Evolutionary conservation across 768 basidiomycete species (phyloP).

Genomic region (Mycena latifolia): DNA sequence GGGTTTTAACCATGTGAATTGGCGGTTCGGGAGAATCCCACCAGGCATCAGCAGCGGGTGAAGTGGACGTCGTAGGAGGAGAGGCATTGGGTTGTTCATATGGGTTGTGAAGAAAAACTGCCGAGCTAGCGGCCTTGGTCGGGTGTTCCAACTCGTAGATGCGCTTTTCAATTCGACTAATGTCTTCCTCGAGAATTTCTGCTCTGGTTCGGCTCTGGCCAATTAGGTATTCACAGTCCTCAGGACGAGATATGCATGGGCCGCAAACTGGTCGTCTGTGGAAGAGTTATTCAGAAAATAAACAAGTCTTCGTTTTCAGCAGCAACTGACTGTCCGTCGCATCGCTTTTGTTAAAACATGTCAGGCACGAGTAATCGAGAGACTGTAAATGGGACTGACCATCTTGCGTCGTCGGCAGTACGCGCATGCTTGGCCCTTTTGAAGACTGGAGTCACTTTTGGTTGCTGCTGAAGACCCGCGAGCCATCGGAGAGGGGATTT

Average conservation of each 20-base stretch:
- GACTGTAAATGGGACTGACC: neutral
- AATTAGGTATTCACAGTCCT: slow-evolving; percentile 72
- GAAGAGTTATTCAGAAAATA: no score
- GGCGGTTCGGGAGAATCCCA: slow-evolving; percentile 23
- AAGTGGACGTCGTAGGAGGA: neutral
- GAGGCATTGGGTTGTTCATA: slow-evolving; percentile 37
- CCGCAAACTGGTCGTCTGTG: slow-evolving; percentile 57
- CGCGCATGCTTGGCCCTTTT: slow-evolving; percentile 4
- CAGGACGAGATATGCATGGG: slow-evolving; percentile 62
- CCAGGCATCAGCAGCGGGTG: slow-evolving; percentile 7
- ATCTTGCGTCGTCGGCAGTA: slow-evolving; percentile 27
- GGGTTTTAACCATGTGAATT: neutral
- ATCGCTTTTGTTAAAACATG: no score
- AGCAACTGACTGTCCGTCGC: no score
- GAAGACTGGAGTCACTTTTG: slow-evolving; percentile 5
- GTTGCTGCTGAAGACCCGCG: no score
- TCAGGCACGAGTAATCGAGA: no score
- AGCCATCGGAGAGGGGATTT: no score
- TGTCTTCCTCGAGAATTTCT: slow-evolving; percentile 64
- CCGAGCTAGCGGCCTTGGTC: no score
- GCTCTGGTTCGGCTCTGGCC: slow-evolving; percentile 60
- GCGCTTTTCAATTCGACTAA: slow-evolving; percentile 59
- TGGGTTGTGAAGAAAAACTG: slow-evolving; percentile 23
- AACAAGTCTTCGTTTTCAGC: no score
- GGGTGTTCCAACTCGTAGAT: slow-evolving; percentile 62